A percentile compares a stretch with the other conserved stretches of the same genome.
Conservation (phyloP, 768 basidiomycete species). For the Wakefieldia striispora region DNA sequence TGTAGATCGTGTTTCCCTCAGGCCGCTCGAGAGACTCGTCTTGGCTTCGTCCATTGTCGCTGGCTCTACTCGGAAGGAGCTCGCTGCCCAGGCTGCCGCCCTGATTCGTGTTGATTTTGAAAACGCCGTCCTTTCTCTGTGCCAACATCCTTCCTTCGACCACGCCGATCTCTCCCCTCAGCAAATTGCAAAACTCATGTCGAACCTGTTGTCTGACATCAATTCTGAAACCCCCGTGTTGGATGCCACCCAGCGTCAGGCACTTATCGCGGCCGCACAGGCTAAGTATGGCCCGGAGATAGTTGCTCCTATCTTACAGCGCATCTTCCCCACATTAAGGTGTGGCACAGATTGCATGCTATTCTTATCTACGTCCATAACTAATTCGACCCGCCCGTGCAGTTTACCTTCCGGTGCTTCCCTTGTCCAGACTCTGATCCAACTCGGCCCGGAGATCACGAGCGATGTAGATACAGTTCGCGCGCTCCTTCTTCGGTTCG, state of each 20-base stretch:
- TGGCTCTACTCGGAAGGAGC: slow-evolving; percentile 57
- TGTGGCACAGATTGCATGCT: slow-evolving; percentile 32
- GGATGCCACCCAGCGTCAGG: slow-evolving; percentile 71
- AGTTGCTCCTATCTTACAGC: slow-evolving; percentile 68
- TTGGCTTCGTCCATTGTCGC: slow-evolving; percentile 74
- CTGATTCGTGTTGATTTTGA: slow-evolving; percentile 80
- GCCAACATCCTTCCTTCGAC: slow-evolving; percentile 80
- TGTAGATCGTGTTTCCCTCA: slow-evolving; percentile 75
- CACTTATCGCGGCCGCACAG: slow-evolving; percentile 70
- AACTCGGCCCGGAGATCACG: slow-evolving; percentile 79
- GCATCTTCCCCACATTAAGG: slow-evolving; percentile 75
- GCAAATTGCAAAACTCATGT: slow-evolving; percentile 76
- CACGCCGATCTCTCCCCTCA: slow-evolving; percentile 72
- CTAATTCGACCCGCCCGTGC: slow-evolving; percentile 14
- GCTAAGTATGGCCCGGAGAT: slow-evolving; percentile 80
- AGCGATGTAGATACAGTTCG: slow-evolving; percentile 68
- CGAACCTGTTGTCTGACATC: slow-evolving; percentile 73
- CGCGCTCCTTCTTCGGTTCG: slow-evolving; percentile 71
- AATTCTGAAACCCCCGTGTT: slow-evolving; percentile 68
- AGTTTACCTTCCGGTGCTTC: slow-evolving; percentile 68
- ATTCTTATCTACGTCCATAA: slow-evolving; percentile 8
- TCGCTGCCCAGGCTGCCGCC: slow-evolving; percentile 55
- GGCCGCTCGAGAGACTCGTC: slow-evolving; percentile 76
- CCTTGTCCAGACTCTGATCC: slow-evolving; percentile 71
- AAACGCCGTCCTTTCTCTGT: slow-evolving; percentile 69